Conservation (phyloP, 805 yeast genomes). For the Saccharomycopsis schoenii region DNA sequence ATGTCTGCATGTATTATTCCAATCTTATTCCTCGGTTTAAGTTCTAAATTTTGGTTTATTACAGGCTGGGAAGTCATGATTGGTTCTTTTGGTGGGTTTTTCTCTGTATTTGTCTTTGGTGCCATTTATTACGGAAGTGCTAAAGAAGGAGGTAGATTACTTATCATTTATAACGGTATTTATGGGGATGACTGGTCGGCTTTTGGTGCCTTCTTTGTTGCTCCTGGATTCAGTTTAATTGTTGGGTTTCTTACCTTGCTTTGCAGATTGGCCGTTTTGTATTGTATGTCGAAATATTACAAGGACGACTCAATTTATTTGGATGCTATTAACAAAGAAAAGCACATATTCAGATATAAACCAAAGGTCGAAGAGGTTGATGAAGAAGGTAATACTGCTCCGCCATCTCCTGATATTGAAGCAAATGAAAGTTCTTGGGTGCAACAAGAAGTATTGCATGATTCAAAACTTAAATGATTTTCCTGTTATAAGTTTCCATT, state of each 20-base stretch:
- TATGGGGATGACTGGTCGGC: constrained; percentile 86
- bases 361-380: constrained; percentile 15
- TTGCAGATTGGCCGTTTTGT: constrained; percentile 32
- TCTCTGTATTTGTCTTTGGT: constrained; percentile 78
- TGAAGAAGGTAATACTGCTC: constrained; percentile 3
- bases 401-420: not conserved
- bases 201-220: constrained; percentile 88
- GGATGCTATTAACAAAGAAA: constrained; percentile 15
- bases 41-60: constrained; percentile 54
- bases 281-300: constrained; percentile 26
- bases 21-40: constrained; percentile 68
- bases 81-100: constrained; percentile 76
- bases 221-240: constrained; percentile 72
- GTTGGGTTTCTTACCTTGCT: constrained; percentile 45
- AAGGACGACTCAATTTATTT: constrained; percentile 10
- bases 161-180: constrained; percentile 71
- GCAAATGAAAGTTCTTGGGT: not conserved
- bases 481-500: not conserved
- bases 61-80: constrained; percentile 72
- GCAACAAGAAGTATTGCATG: not conserved
- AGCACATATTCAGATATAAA: constrained; percentile 10
- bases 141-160: constrained; percentile 62
- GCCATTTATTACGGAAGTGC: constrained; percentile 66
- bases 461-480: not conserved
- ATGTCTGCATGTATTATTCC: constrained; percentile 85